Base-by-base conservation (phyloP, 2,329 filamentous ascomycete genomes). In the Aspergillus terreus region DNA sequence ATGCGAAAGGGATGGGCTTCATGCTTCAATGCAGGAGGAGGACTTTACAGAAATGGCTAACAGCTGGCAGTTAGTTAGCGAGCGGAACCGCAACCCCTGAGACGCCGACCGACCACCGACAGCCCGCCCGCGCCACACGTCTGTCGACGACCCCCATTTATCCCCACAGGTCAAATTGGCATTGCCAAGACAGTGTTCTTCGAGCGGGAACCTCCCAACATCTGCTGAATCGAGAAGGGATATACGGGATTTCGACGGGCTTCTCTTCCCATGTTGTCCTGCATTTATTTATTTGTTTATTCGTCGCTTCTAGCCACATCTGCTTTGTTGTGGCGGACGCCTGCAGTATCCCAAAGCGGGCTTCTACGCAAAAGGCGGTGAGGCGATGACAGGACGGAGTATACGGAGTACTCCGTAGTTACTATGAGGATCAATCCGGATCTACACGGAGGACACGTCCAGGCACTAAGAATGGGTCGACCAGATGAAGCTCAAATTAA, bases 11-110 rank as follows among this genome's bases (percentile, higher is more conserved):
- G 36, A 49, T 38, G 15, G 15, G 44, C 46, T 50, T 52, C 53
- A 58, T 51, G 52, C 51, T 55, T 47, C 38, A 46, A 35, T 53
- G 27, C 52, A 51, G 45, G 51, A 62, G 55, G 43, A 35, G 42
- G 27, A 56, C 55, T 52, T 57, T 55, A 53, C 47, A 50, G 57
- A 52, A 58, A 50, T 57, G 58, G 58, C 55, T 59, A 63, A 62
- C 57, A 65, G 58, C 62, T 63, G 62, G 62, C 59, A 57, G 57
- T 63, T 64, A 62, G 57, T 63, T 64, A 62, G 57, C 62, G 61
- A 61, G 61, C 60, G 59, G 61, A 61, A 60, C 60, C 60, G 58
- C 59, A 60, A 56, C 63, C 63, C 63, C 63, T 66, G 63, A 66
- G 54, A 21, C n/a, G 40, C 40, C 40, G 11, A 21, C 35, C 35